phyloP scores from a whole-genome alignment of 2,329 filamentous ascomycete species.

The Calonectria honghensis region DNA sequence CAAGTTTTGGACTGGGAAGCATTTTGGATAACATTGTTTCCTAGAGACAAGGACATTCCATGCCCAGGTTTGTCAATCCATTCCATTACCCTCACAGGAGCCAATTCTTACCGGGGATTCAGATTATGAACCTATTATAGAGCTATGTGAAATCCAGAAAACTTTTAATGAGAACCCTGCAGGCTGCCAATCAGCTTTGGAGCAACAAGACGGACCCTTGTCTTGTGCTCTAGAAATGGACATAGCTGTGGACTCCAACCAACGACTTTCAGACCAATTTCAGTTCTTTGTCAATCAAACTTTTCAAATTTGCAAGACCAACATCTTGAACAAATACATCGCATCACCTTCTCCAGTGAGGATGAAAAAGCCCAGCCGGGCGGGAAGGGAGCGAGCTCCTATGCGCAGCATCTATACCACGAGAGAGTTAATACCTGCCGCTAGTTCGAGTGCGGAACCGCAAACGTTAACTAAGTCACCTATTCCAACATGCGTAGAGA shows the following conservation, averaged over 20 bases:
- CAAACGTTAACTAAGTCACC: background rate
- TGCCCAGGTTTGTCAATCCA: background rate
- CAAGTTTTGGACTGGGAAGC: background rate
- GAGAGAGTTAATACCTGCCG: background rate
- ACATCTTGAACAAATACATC: background rate
- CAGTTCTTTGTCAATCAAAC: background rate
- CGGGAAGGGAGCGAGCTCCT: background rate
- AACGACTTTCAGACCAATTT: background rate
- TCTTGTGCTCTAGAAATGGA: background rate
- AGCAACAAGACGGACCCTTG: background rate
- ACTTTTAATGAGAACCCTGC: background rate
- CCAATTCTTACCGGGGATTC: background rate
- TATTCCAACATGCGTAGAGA: background rate
- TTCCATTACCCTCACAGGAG: background rate
- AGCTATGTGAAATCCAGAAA: background rate
- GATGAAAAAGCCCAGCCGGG: background rate
- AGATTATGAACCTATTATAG: slow-evolving; percentile 2
- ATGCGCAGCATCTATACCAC: background rate
- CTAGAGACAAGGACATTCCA: background rate
- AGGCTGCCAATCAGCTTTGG: background rate
- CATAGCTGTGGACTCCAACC: background rate
- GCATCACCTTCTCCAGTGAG: background rate
- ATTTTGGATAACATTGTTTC: background rate
- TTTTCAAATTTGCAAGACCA: background rate
- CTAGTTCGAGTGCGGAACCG: background rate